Conservation (phyloP, 2,329 filamentous ascomycete genomes). For the Penicillium sp. region DNA sequence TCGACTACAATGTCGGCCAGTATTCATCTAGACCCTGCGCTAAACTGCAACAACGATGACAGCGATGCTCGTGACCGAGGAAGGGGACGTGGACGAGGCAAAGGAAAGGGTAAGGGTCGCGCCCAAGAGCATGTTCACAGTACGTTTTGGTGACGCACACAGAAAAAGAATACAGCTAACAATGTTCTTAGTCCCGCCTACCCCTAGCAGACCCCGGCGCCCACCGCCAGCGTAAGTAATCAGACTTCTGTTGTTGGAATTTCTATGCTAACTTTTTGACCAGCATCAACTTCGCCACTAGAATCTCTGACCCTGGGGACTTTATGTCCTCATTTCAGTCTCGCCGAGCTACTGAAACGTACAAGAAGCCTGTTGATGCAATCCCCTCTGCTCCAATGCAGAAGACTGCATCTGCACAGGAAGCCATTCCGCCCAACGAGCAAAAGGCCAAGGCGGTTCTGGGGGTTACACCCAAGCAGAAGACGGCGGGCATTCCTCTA, state of each 20-base stretch:
- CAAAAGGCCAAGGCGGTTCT: too few relatives aligned
- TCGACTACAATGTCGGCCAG: not conserved
- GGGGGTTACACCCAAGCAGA: not conserved
- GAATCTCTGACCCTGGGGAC: not conserved
- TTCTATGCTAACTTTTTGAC: not conserved
- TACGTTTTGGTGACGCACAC: not conserved
- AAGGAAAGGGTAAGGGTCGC: not conserved
- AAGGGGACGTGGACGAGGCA: not conserved
- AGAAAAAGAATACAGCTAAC: not conserved
- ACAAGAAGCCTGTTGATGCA: not conserved
- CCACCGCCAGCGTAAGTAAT: not conserved
- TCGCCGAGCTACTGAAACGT: not conserved
- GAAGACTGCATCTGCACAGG: not conserved
- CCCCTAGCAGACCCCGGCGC: not conserved
- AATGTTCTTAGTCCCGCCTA: not conserved
- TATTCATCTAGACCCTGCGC: not conserved
- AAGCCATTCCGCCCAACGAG: not conserved
- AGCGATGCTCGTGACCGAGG: not conserved
- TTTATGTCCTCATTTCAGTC: not conserved
- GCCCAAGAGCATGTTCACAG: not conserved
- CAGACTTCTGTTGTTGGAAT: not conserved
- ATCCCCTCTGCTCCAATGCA: not conserved
- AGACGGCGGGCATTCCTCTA: too few relatives aligned
- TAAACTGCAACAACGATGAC: not conserved
- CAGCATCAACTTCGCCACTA: not conserved